Conservation (phyloP, 257 asterid species). For the Solanum chaucha region DNA sequence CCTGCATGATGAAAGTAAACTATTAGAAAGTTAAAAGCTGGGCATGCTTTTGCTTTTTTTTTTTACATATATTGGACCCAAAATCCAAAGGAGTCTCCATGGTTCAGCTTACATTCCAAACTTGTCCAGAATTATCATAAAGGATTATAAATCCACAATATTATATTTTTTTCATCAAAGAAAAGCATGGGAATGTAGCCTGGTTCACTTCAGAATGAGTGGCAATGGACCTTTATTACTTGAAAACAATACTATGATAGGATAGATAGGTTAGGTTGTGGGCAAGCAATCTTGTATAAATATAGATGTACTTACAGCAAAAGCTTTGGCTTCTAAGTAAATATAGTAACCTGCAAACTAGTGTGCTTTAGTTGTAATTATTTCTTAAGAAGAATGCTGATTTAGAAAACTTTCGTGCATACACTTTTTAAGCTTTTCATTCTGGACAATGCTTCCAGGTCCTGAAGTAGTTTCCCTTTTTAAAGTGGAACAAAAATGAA, state of each 20-base stretch:
- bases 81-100: background rate
- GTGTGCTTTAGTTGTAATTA: background rate
- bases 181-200: background rate
- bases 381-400: background rate
- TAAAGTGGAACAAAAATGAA: background rate
- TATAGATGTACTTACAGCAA: background rate
- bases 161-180: background rate
- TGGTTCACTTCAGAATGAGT: background rate
- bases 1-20: slow-evolving; percentile 29
- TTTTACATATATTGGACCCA: background rate
- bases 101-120: background rate
- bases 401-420: background rate
- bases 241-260: background rate
- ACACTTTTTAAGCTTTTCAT: background rate
- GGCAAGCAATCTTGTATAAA: background rate
- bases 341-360: background rate
- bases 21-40: background rate
- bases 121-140: background rate
- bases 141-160: background rate
- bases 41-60: background rate
- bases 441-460: background rate
- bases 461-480: background rate
- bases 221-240: background rate
- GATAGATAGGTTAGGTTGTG: background rate
- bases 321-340: background rate